Conservation (phyloP, 257 asterid species). For the Ilex aquifolium region DNA sequence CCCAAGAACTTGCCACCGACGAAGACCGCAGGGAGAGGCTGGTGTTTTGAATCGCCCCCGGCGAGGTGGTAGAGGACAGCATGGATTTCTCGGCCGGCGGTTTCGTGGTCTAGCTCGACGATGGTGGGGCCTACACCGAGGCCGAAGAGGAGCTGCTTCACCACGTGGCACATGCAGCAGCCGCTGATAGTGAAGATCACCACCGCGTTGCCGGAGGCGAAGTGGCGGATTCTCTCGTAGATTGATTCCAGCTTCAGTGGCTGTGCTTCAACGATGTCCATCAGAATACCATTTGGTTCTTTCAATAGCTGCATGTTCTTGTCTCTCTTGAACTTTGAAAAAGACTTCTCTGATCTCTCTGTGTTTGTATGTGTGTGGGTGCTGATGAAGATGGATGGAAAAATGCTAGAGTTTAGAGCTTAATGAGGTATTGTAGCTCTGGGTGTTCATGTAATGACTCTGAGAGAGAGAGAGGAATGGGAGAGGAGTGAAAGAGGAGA, state of each 20-base stretch:
- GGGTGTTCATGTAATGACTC: no score
- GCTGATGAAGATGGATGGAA: no score
- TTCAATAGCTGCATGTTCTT: no score
- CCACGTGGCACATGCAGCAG: slow-evolving; percentile 95
- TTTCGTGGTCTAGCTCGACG: slow-evolving; percentile 70
- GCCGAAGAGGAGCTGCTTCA: slow-evolving; percentile 71
- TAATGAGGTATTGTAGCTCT: no score
- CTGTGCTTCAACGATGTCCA: no score
- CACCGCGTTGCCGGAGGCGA: slow-evolving; percentile 68
- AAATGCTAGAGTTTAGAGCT: no score
- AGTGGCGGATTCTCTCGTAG: slow-evolving; percentile 38
- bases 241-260: slow-evolving; percentile 30
- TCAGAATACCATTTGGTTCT: no score
- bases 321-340: no score
- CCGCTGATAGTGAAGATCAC: slow-evolving; percentile 80
- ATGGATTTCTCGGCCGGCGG: slow-evolving; percentile 48
- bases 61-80: slow-evolving; percentile 33
- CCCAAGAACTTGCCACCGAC: slow-evolving; percentile 82
- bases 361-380: no score
- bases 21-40: slow-evolving; percentile 64
- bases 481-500: no score
- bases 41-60: slow-evolving; percentile 17
- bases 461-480: no score
- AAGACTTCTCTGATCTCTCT: no score
- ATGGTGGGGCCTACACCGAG: slow-evolving; percentile 81